phyloP scores from a whole-genome alignment of 129 eudicot genomes.

The Pittosporum tobira region DNA sequence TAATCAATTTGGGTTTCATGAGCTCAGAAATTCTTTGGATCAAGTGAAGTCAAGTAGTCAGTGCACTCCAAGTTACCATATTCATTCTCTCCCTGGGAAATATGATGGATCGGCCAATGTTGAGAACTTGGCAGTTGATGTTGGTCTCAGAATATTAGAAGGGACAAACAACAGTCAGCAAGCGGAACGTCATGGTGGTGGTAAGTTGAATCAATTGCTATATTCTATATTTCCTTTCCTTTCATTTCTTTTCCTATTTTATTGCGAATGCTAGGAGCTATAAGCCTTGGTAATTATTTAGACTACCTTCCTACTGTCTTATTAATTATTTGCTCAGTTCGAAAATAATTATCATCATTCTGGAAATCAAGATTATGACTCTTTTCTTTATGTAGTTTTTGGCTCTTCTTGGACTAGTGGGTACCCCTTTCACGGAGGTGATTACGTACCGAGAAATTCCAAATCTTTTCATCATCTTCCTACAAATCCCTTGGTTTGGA shows the following conservation, averaged over 20 bases:
- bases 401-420: constrained; percentile 27
- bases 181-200: constrained; percentile 4
- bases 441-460: constrained; percentile 22
- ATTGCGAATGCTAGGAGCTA: too few relatives aligned
- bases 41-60: constrained; percentile 14
- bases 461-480: constrained; percentile 33
- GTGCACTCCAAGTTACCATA: constrained; percentile 15
- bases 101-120: constrained; percentile 10
- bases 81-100: constrained; percentile 21
- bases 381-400: constrained; percentile 12
- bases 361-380: too few relatives aligned
- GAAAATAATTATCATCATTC: too few relatives aligned
- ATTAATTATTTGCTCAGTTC: too few relatives aligned
- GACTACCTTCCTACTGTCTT: too few relatives aligned
- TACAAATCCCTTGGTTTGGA: constrained; percentile 29
- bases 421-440: constrained; percentile 20
- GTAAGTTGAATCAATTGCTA: background rate
- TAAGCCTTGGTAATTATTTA: too few relatives aligned
- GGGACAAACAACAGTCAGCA: too few relatives aligned
- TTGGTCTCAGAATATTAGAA: too few relatives aligned
- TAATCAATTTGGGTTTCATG: constrained; percentile 14
- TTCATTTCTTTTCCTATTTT: background rate
- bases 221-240: background rate
- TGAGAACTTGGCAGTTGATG: too few relatives aligned
- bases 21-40: constrained; percentile 16